These are phyloP conservation scores for Rosellinia necatrix DNA, from an alignment of 2,329 filamentous ascomycete species.

Conservation along the genomic window DNA sequence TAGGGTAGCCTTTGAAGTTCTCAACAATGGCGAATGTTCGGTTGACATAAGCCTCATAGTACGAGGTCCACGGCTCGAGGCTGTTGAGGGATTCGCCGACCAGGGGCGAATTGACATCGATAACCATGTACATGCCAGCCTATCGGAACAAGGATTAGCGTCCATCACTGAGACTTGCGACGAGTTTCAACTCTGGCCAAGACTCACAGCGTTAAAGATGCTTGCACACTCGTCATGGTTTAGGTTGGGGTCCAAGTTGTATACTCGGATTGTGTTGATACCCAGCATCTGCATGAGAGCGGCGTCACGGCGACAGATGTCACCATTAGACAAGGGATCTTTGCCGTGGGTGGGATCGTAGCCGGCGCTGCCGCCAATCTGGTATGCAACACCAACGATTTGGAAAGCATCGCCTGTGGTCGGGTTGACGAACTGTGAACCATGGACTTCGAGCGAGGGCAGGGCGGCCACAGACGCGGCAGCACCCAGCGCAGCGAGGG, in stretches of 20 bases:
- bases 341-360: conserved; percentile 59
- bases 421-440: conserved; percentile 64
- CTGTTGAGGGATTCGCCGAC: conserved; percentile 62
- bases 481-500: conserved; percentile 57
- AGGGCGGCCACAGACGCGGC: conserved; percentile 61
- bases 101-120: conserved; percentile 70
- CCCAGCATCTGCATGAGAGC: conserved; percentile 68
- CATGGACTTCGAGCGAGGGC: conserved; percentile 59
- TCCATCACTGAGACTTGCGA: not conserved
- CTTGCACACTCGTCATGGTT: conserved; percentile 71
- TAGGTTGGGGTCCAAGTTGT: conserved; percentile 67
- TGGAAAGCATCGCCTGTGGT: conserved; percentile 64
- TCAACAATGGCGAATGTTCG: conserved; percentile 70
- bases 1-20: conserved; percentile 69
- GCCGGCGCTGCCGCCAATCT: conserved; percentile 67
- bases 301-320: conserved; percentile 66
- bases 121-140: conserved; percentile 69
- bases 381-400: conserved; percentile 71
- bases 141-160: conserved; percentile 14
- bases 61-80: conserved; percentile 60
- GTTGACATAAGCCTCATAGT: conserved; percentile 65
- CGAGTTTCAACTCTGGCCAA: not conserved
- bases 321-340: conserved; percentile 64
- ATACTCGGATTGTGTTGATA: conserved; percentile 71
- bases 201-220: conserved; percentile 64